phyloP scores from a whole-genome alignment of 2,329 filamentous ascomycete genomes.

The Cytospora mali region DNA sequence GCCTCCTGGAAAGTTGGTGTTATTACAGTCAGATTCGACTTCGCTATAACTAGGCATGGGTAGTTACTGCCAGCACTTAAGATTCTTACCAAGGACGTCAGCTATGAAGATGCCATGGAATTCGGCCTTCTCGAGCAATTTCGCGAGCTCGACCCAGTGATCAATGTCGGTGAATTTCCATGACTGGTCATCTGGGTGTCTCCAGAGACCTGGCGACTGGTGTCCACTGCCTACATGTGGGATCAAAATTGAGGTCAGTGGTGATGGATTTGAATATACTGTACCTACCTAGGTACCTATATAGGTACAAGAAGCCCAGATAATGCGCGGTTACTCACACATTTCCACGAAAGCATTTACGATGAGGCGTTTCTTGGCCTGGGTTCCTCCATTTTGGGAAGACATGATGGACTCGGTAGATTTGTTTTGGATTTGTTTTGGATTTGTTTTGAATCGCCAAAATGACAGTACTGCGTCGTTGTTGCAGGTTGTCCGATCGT shows the following conservation, averaged over 20 bases:
- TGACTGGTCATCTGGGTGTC: conserved; percentile 66
- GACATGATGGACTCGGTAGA: conserved; percentile 7
- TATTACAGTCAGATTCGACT: neutral
- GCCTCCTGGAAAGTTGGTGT: conserved; percentile 38
- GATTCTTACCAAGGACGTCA: conserved; percentile 55
- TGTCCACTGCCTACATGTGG: conserved; percentile 43
- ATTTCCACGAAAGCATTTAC: conserved; percentile 32
- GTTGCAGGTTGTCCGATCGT: neutral
- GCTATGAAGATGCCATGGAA: conserved; percentile 71
- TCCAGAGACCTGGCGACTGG: conserved; percentile 54
- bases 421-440: too few species aligned
- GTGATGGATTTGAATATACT: neutral
- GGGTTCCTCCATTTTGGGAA: conserved; percentile 1
- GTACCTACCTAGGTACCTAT: neutral
- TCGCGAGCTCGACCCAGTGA: conserved; percentile 63
- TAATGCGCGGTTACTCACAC: conserved; percentile 13
- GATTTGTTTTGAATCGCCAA: too few species aligned
- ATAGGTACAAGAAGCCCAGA: neutral
- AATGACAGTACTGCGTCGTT: neutral
- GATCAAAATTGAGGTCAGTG: conserved; percentile 1
- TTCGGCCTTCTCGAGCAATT: conserved; percentile 61
- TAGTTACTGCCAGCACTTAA: neutral
- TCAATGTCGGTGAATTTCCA: conserved; percentile 61
- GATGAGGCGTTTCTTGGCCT: conserved; percentile 25
- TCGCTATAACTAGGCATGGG: neutral